A percentile compares a stretch with the other conserved stretches of the same genome.
These are phyloP conservation scores for Pseudozyma tsukubaensis DNA, from an alignment of 1,284 basidiomycete species.

Conservation along the genomic window DNA sequence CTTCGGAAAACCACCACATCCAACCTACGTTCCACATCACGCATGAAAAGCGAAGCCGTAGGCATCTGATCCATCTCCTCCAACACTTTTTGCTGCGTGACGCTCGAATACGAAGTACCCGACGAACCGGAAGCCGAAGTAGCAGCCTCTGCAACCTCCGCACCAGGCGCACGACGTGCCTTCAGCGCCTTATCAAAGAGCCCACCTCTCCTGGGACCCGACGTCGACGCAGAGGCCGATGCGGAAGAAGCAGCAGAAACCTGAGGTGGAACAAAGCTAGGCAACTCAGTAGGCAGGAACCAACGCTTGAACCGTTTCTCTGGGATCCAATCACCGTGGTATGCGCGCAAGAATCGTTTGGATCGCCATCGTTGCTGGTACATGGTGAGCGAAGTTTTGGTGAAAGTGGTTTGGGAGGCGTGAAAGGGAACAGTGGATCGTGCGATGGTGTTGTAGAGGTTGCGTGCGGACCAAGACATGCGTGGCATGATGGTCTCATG, in stretches of 20 bases:
- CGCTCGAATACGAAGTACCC: conserved; percentile 17
- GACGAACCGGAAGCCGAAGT: conserved; percentile 5
- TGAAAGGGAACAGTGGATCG: conserved; percentile 67
- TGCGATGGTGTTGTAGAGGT: conserved; percentile 80
- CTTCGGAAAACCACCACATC: conserved; percentile 91
- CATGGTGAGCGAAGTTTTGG: conserved; percentile 75
- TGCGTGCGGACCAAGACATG: conserved; percentile 77
- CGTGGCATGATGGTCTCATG: conserved; percentile 62
- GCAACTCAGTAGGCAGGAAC: conserved; percentile 88
- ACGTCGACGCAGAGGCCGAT: conserved; percentile 22
- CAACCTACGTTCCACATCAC: conserved; percentile 84
- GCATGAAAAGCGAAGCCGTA: conserved; percentile 60
- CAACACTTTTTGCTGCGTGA: conserved; percentile 34
- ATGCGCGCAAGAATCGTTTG: conserved; percentile 89
- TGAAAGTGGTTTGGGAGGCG: conserved; percentile 74
- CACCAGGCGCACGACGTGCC: conserved; percentile 34
- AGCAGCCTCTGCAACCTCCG: conserved; percentile 2
- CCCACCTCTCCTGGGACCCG: conserved; percentile 35
- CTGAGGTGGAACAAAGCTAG: conserved; percentile 75
- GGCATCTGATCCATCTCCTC: conserved; percentile 58
- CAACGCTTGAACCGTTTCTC: conserved; percentile 94
- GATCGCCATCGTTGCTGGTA: conserved; percentile 93
- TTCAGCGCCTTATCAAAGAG: conserved; percentile 38
- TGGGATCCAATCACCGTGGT: conserved; percentile 95
- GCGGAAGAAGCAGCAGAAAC: conserved; percentile 53